Percentiles rank a stretch among this genome's conserved stretches.
phyloP scores from a whole-genome alignment of 2,329 filamentous ascomycete species.

The Penicillium sumatraense region DNA sequence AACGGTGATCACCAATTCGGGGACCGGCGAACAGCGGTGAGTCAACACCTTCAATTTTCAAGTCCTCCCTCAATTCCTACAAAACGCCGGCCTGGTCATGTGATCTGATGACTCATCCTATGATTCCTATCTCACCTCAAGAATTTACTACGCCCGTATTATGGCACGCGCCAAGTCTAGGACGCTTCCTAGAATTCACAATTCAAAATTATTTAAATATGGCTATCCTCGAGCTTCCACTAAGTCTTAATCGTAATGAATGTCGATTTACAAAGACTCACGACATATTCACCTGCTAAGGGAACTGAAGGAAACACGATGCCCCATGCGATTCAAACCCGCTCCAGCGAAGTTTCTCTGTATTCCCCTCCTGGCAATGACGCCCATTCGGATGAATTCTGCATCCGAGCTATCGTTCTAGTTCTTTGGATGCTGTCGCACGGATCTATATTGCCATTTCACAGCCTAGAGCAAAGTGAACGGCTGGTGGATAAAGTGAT shows the following conservation, averaged over 20 bases:
- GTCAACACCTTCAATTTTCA: neutral
- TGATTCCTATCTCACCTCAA: neutral
- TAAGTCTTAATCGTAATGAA: neutral
- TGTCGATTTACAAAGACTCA: neutral
- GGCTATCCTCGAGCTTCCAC: neutral
- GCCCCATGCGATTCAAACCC: neutral
- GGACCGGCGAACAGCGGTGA: neutral
- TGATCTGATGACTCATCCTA: neutral
- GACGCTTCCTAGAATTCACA: neutral
- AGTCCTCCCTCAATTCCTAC: neutral
- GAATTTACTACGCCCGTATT: neutral
- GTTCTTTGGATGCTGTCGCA: neutral
- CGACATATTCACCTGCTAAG: neutral
- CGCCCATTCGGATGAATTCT: neutral
- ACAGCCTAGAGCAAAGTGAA: neutral
- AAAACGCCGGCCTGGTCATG: neutral
- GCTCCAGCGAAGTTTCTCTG: neutral
- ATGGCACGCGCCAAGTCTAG: neutral
- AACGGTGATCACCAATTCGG: neutral
- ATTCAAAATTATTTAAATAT: neutral
- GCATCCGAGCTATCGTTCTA: neutral
- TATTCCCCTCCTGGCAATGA: neutral
- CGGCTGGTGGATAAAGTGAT: neutral
- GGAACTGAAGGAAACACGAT: neutral
- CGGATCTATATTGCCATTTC: neutral